Evolutionary conservation across 2,329 filamentous ascomycete genomes (phyloP).

Genomic region (Monilinia laxa): DNA sequence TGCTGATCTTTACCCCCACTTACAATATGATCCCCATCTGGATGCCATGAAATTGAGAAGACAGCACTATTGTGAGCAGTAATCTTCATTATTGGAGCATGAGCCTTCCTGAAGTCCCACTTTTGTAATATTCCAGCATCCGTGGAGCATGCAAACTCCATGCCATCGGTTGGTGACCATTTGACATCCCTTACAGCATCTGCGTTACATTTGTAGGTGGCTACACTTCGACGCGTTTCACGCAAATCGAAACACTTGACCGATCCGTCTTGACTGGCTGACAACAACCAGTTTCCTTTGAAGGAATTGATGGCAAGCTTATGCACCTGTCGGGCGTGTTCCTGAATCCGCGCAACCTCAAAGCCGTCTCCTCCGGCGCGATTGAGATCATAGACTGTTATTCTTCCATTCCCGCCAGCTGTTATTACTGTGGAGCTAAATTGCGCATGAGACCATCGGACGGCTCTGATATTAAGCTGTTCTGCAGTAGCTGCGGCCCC

Average conservation of each 20-base stretch:
- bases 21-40: conserved; percentile 64
- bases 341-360: conserved; percentile 56
- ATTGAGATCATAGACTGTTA: conserved; percentile 62
- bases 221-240: conserved; percentile 49
- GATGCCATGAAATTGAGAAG: conserved; percentile 64
- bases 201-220: conserved; percentile 50
- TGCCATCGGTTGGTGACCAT: conserved; percentile 62
- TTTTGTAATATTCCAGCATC: conserved; percentile 62
- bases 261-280: conserved; percentile 63
- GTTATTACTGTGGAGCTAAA: conserved; percentile 57
- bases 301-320: conserved; percentile 63
- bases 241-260: conserved; percentile 62
- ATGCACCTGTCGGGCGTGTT: conserved; percentile 64
- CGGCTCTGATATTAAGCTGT: conserved; percentile 63
- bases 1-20: conserved; percentile 62
- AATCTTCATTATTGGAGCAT: conserved; percentile 56
- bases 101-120: conserved; percentile 60
- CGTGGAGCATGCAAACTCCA: conserved; percentile 63
- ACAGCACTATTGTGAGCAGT: conserved; percentile 62
- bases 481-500: conserved; percentile 47
- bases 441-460: conserved; percentile 54
- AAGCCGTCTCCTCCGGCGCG: conserved; percentile 47
- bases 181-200: conserved; percentile 61
- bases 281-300: conserved; percentile 55
- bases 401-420: conserved; percentile 62